Evolutionary conservation across 257 asterid species (phyloP).

Genomic region (Sherardia arvensis): DNA sequence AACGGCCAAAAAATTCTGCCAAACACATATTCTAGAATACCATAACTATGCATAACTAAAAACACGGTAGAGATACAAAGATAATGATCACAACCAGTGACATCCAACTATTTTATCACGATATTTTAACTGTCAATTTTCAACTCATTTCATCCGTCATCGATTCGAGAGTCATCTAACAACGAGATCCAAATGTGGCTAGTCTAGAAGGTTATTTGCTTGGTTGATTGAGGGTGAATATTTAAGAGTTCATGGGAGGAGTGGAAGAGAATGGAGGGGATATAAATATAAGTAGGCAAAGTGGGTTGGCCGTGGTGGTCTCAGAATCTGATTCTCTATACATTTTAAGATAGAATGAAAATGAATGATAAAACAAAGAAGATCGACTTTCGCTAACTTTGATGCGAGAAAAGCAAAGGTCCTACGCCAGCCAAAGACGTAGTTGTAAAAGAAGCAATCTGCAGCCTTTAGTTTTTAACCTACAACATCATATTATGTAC

Average conservation of each 20-base stretch:
- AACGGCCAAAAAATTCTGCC: no score
- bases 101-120: no score
- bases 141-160: no score
- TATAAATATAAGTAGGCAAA: background rate
- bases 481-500: background rate
- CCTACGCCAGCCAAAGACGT: constrained; percentile 12
- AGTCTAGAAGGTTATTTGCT: no score
- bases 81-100: no score
- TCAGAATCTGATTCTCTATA: constrained; percentile 27
- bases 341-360: background rate
- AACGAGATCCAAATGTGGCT: no score
- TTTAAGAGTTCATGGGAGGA: background rate
- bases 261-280: background rate
- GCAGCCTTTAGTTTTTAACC: constrained; percentile 20
- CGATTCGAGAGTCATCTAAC: no score
- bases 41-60: no score
- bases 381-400: constrained; percentile 20
- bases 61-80: no score
- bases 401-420: constrained; percentile 17
- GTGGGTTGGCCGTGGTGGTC: constrained; percentile 17
- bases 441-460: constrained; percentile 20
- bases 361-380: constrained; percentile 7
- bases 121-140: no score
- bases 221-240: background rate
- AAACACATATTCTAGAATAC: no score